A percentile compares a stretch with the other conserved stretches of the same genome.
These are phyloP conservation scores for Umbelopsis sp. DNA, from an alignment of 192 early-diverging fungal genomes.

Conservation along the genomic window DNA sequence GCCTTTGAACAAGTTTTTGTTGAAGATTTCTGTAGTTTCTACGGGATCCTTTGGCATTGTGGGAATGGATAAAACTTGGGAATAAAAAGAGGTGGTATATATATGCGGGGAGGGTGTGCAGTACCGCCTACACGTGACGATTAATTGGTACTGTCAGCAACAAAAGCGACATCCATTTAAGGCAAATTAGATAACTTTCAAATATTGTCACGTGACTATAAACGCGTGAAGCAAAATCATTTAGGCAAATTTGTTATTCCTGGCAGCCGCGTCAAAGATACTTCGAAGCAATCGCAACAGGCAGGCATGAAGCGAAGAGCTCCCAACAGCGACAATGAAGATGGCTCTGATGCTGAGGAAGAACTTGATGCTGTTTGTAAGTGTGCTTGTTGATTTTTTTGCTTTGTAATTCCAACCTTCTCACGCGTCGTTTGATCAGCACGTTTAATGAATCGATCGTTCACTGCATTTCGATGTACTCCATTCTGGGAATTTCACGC, in stretches of 20 bases:
- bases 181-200: no score
- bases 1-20: constrained; percentile 33
- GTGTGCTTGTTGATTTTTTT: background rate
- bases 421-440: background rate
- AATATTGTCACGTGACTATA: background rate
- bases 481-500: constrained; percentile 13
- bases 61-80: background rate
- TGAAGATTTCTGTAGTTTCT: constrained; percentile 36
- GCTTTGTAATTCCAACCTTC: background rate
- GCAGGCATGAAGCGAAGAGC: background rate
- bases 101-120: background rate
- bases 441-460: constrained; percentile 6
- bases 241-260: no score
- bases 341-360: background rate
- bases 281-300: background rate
- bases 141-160: no score
- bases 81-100: background rate
- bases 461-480: background rate
- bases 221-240: background rate
- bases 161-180: no score
- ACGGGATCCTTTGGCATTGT: constrained; percentile 13
- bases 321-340: background rate
- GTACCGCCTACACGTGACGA: background rate
- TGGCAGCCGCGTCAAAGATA: background rate
- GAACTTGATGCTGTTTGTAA: constrained; percentile 16